Evolutionary conservation across 2,329 filamentous ascomycete genomes (phyloP).

Genomic region (Sporothrix pallida): DNA sequence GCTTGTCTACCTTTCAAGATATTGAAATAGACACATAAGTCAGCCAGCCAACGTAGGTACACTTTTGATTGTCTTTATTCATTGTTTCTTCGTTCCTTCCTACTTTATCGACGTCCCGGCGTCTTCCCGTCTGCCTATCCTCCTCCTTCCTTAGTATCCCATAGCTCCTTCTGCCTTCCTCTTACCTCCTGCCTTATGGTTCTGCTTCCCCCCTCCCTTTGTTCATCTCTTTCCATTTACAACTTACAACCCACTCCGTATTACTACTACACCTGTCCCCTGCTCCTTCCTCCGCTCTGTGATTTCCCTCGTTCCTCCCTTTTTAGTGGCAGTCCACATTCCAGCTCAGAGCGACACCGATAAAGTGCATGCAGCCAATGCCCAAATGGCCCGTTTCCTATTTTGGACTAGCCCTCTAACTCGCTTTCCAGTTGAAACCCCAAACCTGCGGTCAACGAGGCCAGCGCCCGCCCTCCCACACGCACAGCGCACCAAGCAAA

Average conservation of each 20-base stretch:
- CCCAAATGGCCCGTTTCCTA: slow-evolving; percentile 19
- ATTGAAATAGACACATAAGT: neutral
- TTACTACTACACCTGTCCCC: neutral
- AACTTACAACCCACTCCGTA: neutral
- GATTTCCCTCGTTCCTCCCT: neutral
- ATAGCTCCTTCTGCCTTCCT: slow-evolving; percentile 6
- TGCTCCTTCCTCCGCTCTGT: slow-evolving; percentile 14
- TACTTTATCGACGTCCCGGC: neutral
- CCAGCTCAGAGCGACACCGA: neutral
- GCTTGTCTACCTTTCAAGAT: neutral
- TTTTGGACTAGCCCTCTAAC: slow-evolving; percentile 24
- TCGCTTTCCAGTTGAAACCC: slow-evolving; percentile 20
- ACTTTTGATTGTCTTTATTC: neutral
- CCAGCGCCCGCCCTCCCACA: slow-evolving; percentile 15
- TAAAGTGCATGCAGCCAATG: slow-evolving; percentile 15
- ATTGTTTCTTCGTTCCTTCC: neutral
- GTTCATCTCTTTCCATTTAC: neutral
- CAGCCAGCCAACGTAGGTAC: slow-evolving; percentile 4
- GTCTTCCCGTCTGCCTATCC: slow-evolving; percentile 9
- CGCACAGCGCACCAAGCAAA: slow-evolving; percentile 19
- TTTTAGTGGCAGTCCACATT: slow-evolving; percentile 14
- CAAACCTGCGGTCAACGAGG: slow-evolving; percentile 32
- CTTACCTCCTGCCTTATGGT: neutral
- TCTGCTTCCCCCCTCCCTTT: neutral
- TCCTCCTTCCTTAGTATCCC: slow-evolving; percentile 1